Base-by-base conservation (phyloP, 768 basidiomycete species). In the Hygrophoropsis aurantiaca region DNA sequence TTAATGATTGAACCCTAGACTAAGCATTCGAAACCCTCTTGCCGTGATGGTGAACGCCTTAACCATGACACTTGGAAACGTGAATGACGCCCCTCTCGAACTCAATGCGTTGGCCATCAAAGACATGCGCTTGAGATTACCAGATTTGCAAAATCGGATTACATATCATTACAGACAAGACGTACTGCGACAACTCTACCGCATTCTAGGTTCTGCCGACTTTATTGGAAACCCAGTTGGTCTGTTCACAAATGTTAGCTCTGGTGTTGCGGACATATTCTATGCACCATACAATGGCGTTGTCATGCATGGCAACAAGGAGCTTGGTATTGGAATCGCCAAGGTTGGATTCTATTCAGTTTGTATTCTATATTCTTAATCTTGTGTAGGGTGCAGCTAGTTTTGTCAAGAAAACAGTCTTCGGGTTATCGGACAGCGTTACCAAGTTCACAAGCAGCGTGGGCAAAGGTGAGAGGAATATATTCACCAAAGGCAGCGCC, bases 361-460 rank as follows among this genome's bases (percentile, higher is more conserved):
- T 16, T 19, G n/a, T 30, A 9, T 13, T 33, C 4, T 44, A 15
- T n/a, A 34, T 40, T 24, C 59, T 53, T 25, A 71, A 30, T 7
- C 11, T 33, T 21, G 33, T 37, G n/a, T 57, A 94, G 87, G 97
- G 97, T 37, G 95, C 95, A 0, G 93, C 94, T 6, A 97, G 94
- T 62, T 94, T 99, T 56, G 89, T 97, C 45, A 98, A 98, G 75
- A 99, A 99, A 73, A 97, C 95, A 0, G 90, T 98, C 6, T 99
- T 98, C 58, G 97, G 97, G 30, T 64, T 99, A 35, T 89, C 90
- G 26, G 95, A 99, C 60, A 95, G 92, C 61, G 74, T 99, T 62
- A 94, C 94, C n/a, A 98, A 97, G 67, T 87, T 99, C 60, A 98
- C 97, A 2, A 91, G 94, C 53, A 97, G 93, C 64, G 84, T 99